phyloP scores from a whole-genome alignment of 2,329 filamentous ascomycete genomes.

The Aspergillus ustus region DNA sequence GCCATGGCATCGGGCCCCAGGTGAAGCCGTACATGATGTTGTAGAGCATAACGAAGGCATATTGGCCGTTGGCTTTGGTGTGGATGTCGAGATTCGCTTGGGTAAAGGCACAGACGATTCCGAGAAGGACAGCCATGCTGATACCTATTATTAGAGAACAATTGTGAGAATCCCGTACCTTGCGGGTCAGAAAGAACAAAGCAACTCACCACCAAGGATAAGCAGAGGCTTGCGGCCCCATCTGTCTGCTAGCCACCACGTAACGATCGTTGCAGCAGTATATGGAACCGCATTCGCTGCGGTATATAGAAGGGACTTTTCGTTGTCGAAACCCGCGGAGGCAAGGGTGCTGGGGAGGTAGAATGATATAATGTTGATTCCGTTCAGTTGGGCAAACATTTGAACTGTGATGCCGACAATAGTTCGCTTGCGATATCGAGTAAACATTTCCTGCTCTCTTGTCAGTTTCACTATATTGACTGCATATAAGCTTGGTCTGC shows the following conservation, averaged over 20 bases:
- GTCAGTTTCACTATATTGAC: neutral
- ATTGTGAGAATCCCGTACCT: neutral
- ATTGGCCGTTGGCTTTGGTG: slow-evolving; percentile 42
- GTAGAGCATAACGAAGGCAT: slow-evolving; percentile 47
- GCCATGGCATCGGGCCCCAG: slow-evolving; percentile 48
- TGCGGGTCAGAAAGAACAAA: too few relatives aligned
- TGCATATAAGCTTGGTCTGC: neutral
- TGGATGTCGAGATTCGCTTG: slow-evolving; percentile 32
- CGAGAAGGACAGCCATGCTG: slow-evolving; percentile 40
- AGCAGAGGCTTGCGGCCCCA: slow-evolving; percentile 47
- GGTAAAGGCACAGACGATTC: slow-evolving; percentile 46
- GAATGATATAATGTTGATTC: slow-evolving; percentile 51
- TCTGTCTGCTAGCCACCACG: slow-evolving; percentile 47
- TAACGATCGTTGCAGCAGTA: slow-evolving; percentile 44
- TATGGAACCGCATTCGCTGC: slow-evolving; percentile 43
- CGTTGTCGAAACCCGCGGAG: slow-evolving; percentile 42
- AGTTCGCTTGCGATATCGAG: slow-evolving; percentile 48
- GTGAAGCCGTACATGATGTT: slow-evolving; percentile 46
- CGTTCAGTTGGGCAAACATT: slow-evolving; percentile 49
- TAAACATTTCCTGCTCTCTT: slow-evolving; percentile 47
- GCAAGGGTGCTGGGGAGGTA: slow-evolving; percentile 46
- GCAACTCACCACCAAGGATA: slow-evolving; percentile 24
- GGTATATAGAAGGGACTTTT: slow-evolving; percentile 42
- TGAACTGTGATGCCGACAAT: slow-evolving; percentile 48
- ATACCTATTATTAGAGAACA: slow-evolving; percentile 23